These are phyloP conservation scores for Hortaea sp. DNA, from an alignment of 2,329 filamentous ascomycete genomes.

Conservation along the genomic window DNA sequence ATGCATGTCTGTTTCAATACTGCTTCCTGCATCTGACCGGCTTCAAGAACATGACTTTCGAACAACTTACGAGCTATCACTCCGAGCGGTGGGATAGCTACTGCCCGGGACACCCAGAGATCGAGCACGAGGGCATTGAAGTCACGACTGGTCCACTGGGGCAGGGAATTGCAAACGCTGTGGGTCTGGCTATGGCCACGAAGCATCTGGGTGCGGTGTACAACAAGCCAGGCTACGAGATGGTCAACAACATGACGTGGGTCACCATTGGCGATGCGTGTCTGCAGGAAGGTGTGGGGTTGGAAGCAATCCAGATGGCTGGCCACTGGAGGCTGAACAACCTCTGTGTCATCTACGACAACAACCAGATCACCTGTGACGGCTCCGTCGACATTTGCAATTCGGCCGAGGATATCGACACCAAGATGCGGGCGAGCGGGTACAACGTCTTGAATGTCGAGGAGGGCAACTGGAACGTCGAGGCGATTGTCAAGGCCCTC, in stretches of 20 bases:
- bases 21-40: slow-evolving; percentile 41
- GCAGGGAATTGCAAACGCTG: slow-evolving; percentile 49
- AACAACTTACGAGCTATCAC: slow-evolving; percentile 47
- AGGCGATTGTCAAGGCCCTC: slow-evolving; percentile 39
- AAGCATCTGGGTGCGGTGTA: slow-evolving; percentile 47
- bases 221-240: slow-evolving; percentile 39
- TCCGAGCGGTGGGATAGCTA: slow-evolving; percentile 38
- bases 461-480: slow-evolving; percentile 45
- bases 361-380: slow-evolving; percentile 52
- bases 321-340: slow-evolving; percentile 48
- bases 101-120: slow-evolving; percentile 43
- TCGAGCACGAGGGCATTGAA: slow-evolving; percentile 48
- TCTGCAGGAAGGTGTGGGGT: slow-evolving; percentile 47
- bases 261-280: slow-evolving; percentile 51
- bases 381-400: slow-evolving; percentile 41
- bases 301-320: slow-evolving; percentile 49
- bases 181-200: slow-evolving; percentile 49
- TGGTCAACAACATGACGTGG: slow-evolving; percentile 44
- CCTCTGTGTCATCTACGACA: slow-evolving; percentile 48
- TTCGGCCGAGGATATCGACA: slow-evolving; percentile 47
- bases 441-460: slow-evolving; percentile 46
- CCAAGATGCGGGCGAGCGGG: slow-evolving; percentile 46
- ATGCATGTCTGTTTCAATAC: slow-evolving; percentile 49
- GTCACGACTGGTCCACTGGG: slow-evolving; percentile 51
- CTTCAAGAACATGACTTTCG: slow-evolving; percentile 46